phyloP scores from a whole-genome alignment of 1,139 yeast species.

The Geotrichum bryndzae region DNA sequence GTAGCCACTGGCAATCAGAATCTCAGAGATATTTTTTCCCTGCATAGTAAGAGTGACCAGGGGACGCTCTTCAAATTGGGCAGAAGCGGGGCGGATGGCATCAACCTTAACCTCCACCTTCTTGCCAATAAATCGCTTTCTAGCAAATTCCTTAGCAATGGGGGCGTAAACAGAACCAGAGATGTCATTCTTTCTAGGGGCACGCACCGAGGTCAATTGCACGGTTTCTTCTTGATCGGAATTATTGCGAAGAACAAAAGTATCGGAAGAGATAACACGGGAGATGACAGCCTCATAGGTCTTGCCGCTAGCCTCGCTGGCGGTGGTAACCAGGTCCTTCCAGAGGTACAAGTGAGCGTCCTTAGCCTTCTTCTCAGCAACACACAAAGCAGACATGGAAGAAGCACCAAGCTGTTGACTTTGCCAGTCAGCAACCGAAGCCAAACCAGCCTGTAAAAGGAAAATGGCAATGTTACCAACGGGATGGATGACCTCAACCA shows the following conservation, averaged over 20 bases:
- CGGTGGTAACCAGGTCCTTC: constrained; percentile 39
- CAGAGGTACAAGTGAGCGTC: constrained; percentile 57
- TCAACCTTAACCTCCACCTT: constrained; percentile 55
- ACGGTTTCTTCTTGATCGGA: constrained; percentile 45
- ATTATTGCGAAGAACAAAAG: constrained; percentile 49
- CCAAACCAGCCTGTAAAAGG: constrained; percentile 63
- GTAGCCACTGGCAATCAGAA: constrained; percentile 57
- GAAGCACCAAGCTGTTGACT: constrained; percentile 62
- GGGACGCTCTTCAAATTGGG: constrained; percentile 59
- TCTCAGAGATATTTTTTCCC: constrained; percentile 55
- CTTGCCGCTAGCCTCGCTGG: constrained; percentile 37
- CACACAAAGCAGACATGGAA: constrained; percentile 56
- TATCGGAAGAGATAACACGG: constrained; percentile 63
- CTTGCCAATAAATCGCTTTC: constrained; percentile 66
- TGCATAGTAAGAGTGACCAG: constrained; percentile 53
- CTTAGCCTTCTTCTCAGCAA: constrained; percentile 64
- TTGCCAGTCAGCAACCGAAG: constrained; percentile 79
- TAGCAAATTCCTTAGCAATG: constrained; percentile 65
- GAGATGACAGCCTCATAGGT: constrained; percentile 51
- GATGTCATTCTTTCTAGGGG: constrained; percentile 61
- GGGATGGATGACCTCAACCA: constrained; percentile 54
- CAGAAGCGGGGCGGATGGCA: constrained; percentile 59
- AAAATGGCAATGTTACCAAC: constrained; percentile 73
- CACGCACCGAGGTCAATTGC: constrained; percentile 67
- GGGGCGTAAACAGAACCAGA: constrained; percentile 49